Base-by-base conservation (phyloP, 257 asterid genomes). In the Petunia axillaris region DNA sequence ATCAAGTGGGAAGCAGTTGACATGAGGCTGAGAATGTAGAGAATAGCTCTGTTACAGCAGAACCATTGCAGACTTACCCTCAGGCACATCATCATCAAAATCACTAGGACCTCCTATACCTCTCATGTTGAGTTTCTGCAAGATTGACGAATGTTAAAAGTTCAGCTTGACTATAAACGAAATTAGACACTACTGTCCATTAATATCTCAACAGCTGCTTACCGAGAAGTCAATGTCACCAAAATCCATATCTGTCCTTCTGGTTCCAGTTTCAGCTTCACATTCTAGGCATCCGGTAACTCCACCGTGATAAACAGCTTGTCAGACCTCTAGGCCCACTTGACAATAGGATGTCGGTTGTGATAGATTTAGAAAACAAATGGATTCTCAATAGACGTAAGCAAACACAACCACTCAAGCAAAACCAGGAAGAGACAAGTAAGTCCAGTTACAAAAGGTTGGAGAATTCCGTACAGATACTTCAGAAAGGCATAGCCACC, bases 281-380 rank as follows among this genome's bases (percentile, higher is more conserved):
- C 91, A 87, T 90, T 81, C 80, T 91, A 83, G 5, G 97, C 94
- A 87, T 92, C 95, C 14, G 96, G 96, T 14, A 91, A 85, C 70
- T 89, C 94, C 77, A 92, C 88, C 15, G 92, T 92, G 37, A 91
- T 81, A 83, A 79, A 92, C 67, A 92, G 55, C 63, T 67, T 81
- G 75, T 91, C 96, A 0, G 87, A 80, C 84, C 96, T 85, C 87
- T 92, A 92, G 36, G 97, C 94, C 96, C 97, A 92, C 68, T 91
- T 89, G 35, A 92, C 89, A 66, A 60, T 79, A 40, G 93, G 97
- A 79, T 87, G 93, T 9, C 94, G 94, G 75, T 94, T 91, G 90
- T 57, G 58, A 6, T 36, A 15, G 50, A 36, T 16, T 38, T 40
- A 65, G 82, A 68, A 10, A 75, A 75, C 65, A 75, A 16, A 40